Evolutionary conservation across 768 basidiomycete genomes (phyloP).

Genomic region (Rhizopogon salebrosus): DNA sequence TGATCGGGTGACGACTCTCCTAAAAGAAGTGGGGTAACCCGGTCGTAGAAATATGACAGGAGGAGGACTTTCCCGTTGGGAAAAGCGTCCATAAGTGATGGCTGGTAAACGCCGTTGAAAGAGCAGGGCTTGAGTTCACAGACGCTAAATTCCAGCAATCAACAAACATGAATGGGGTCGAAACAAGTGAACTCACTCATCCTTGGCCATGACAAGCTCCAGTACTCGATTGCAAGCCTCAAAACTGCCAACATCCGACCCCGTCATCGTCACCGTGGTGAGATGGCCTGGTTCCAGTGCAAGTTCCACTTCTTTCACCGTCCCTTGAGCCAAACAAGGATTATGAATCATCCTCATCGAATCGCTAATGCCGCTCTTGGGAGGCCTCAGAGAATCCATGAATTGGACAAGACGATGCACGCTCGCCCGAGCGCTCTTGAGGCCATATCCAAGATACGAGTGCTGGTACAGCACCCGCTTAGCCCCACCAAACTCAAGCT

Average conservation of each 20-base stretch:
- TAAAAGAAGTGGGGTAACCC: conserved; percentile 71
- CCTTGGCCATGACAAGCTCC: conserved; percentile 90
- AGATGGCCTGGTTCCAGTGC: conserved; percentile 35
- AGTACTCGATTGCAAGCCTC: conserved; percentile 82
- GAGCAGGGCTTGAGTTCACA: conserved; percentile 94
- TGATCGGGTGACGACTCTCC: conserved; percentile 15
- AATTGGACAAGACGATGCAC: conserved; percentile 92
- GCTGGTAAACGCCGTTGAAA: conserved; percentile 97
- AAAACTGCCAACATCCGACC: conserved; percentile 76
- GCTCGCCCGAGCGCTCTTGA: conserved; percentile 81
- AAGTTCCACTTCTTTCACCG: conserved; percentile 58
- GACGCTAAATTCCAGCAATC: conserved; percentile 40
- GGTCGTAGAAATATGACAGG: conserved; percentile 98
- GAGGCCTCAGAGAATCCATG: conserved; percentile 46
- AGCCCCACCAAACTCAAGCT: conserved; percentile 67
- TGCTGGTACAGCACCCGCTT: conserved; percentile 88
- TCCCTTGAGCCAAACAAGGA: conserved; percentile 76
- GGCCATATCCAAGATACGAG: conserved; percentile 94
- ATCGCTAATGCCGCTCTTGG: conserved; percentile 1
- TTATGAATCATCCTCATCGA: conserved; percentile 36
- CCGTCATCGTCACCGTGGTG: conserved; percentile 77
- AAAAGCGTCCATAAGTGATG: conserved; percentile 86
- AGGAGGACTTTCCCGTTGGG: conserved; percentile 78
- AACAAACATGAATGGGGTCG: neutral
- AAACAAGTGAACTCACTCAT: conserved; percentile 56